These are phyloP conservation scores for Hymenoscyphus linearis DNA, from an alignment of 2,329 filamentous ascomycete genomes.

Conservation along the genomic window DNA sequence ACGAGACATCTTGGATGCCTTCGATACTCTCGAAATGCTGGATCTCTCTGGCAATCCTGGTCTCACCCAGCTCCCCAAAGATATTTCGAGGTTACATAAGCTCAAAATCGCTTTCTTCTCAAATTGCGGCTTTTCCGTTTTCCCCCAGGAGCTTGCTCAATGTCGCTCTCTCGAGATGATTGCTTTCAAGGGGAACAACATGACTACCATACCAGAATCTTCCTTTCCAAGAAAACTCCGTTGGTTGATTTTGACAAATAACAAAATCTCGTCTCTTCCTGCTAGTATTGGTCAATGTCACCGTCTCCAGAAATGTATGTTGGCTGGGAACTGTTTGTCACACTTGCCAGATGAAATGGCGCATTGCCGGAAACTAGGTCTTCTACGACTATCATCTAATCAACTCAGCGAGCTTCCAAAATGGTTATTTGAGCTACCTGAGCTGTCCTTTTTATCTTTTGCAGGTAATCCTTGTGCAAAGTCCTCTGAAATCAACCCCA, in stretches of 20 bases:
- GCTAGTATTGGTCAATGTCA: constrained; percentile 38
- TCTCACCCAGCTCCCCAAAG: constrained; percentile 37
- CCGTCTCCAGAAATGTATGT: constrained; percentile 43
- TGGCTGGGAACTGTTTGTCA: constrained; percentile 41
- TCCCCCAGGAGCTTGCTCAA: constrained; percentile 38
- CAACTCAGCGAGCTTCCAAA: constrained; percentile 34
- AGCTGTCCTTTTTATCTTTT: constrained; percentile 43
- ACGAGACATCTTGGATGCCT: constrained; percentile 37
- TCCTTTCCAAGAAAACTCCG: constrained; percentile 39
- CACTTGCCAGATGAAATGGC: constrained; percentile 39
- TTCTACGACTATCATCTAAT: constrained; percentile 42
- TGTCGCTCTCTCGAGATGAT: constrained; percentile 45
- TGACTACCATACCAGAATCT: constrained; percentile 38
- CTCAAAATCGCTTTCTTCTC: constrained; percentile 45
- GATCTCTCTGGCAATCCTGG: constrained; percentile 43
- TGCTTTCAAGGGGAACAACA: constrained; percentile 43
- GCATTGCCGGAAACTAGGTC: constrained; percentile 39
- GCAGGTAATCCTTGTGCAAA: constrained; percentile 42
- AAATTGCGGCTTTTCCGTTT: constrained; percentile 39
- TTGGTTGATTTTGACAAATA: constrained; percentile 46
- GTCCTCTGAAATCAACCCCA: constrained; percentile 20
- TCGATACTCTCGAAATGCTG: constrained; percentile 39
- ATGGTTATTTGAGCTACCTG: constrained; percentile 42
- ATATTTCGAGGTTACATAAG: constrained; percentile 36
- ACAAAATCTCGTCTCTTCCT: constrained; percentile 37